Conservation (phyloP, 257 asterid genomes). For the Pogostemon cablin region DNA sequence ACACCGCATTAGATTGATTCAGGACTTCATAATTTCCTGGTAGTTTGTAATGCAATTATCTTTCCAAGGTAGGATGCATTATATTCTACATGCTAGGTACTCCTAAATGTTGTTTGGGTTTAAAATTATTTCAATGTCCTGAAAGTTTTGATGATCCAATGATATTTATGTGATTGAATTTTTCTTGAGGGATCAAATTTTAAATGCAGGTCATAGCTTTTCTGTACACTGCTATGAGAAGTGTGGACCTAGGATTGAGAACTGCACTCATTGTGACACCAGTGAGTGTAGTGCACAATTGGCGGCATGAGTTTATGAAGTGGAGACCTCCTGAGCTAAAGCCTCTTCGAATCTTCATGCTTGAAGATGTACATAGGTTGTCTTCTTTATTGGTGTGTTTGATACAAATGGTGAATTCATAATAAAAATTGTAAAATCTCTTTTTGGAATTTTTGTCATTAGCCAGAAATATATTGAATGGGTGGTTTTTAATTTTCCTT, state of each 20-base stretch:
- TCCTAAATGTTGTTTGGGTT: slow-evolving; percentile 15
- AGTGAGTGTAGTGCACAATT: slow-evolving; percentile 93
- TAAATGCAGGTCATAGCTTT: slow-evolving; percentile 80
- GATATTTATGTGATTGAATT: slow-evolving; percentile 20
- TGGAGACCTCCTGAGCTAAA: slow-evolving; percentile 94
- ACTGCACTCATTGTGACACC: slow-evolving; percentile 94
- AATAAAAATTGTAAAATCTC: slow-evolving; percentile 8
- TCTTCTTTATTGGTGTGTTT: slow-evolving; percentile 19
- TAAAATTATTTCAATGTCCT: slow-evolving; percentile 4
- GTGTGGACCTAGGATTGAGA: slow-evolving; percentile 77
- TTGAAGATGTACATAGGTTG: slow-evolving; percentile 93
- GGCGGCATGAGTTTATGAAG: slow-evolving; percentile 86
- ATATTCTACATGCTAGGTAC: slow-evolving; percentile 18
- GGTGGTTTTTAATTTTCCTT: slow-evolving; percentile 13
- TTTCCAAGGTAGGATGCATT: slow-evolving; percentile 14
- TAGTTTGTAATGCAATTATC: slow-evolving; percentile 17
- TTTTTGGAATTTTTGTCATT: slow-evolving; percentile 2
- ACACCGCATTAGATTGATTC: slow-evolving; percentile 1
- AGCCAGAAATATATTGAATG: slow-evolving; percentile 15
- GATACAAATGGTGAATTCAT: slow-evolving; percentile 14
- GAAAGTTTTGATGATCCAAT: background rate
- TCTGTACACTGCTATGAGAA: slow-evolving; percentile 91
- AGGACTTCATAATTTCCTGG: slow-evolving; percentile 18
- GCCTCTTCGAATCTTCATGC: slow-evolving; percentile 90
- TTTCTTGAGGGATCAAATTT: slow-evolving; percentile 30